A percentile compares a stretch with the other conserved stretches of the same genome.
These are phyloP conservation scores for Stemphylium beticola DNA, from an alignment of 2,329 filamentous ascomycete genomes.

Conservation along the genomic window DNA sequence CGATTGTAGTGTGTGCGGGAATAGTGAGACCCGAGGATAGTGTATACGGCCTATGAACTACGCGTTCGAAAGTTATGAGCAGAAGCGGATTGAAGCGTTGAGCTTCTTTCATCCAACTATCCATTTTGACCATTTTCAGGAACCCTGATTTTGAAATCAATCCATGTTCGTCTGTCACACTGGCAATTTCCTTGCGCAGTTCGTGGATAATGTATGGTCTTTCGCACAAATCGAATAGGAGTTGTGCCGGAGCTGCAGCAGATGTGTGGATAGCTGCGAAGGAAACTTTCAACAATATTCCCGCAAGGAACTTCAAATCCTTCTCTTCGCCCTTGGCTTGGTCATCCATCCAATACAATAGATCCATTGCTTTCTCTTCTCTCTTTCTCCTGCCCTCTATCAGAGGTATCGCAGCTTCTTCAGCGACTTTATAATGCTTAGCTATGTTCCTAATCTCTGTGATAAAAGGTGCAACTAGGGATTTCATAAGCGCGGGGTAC, in stretches of 20 bases:
- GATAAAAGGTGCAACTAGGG: too few relatives aligned
- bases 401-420: too few relatives aligned
- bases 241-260: neutral
- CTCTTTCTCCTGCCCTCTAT: too few relatives aligned
- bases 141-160: neutral
- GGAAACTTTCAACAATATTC: neutral
- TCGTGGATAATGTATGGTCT: constrained; percentile 1
- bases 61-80: neutral
- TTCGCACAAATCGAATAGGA: neutral
- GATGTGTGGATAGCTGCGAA: neutral
- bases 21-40: too few relatives aligned
- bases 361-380: too few relatives aligned
- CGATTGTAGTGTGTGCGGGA: too few relatives aligned
- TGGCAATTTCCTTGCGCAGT: neutral
- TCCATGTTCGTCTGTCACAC: neutral
- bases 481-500: neutral
- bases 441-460: too few relatives aligned
- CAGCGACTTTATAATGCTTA: too few relatives aligned
- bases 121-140: neutral
- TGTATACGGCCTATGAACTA: neutral
- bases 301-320: neutral
- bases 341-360: too few relatives aligned
- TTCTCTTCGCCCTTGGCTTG: too few relatives aligned
- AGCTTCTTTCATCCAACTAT: neutral
- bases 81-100: constrained; percentile 1